Conservation (phyloP, 495 filamentous ascomycete genomes). For the Tuber melanosporum region DNA sequence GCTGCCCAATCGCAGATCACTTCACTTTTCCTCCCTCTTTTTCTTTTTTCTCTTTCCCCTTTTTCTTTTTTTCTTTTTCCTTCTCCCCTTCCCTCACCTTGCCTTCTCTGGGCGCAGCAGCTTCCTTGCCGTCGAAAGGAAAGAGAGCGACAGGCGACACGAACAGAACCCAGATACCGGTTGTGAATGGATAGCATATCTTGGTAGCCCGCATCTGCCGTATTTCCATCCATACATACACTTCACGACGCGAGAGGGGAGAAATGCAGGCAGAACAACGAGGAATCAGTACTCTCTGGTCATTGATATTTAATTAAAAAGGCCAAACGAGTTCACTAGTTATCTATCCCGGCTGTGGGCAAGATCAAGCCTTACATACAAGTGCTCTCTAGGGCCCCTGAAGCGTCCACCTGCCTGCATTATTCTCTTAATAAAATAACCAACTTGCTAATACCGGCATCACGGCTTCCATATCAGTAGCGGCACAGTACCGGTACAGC, state of each 20-base stretch:
- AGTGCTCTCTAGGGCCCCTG: background rate
- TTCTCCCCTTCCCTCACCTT: constrained; percentile 14
- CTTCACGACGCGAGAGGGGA: background rate
- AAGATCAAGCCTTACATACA: background rate
- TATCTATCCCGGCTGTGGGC: background rate
- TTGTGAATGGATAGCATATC: background rate
- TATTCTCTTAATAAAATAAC: background rate
- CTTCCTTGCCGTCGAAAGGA: constrained; percentile 27
- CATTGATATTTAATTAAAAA: background rate
- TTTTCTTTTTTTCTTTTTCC: background rate
- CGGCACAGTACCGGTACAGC: background rate
- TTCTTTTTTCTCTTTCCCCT: background rate
- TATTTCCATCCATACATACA: background rate
- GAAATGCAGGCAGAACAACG: background rate
- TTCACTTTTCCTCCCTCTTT: constrained; percentile 1
- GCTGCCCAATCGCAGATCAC: constrained; percentile 1
- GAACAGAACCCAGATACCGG: constrained; percentile 13
- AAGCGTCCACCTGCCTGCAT: background rate
- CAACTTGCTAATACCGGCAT: background rate
- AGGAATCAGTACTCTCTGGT: background rate
- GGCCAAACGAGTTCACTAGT: background rate
- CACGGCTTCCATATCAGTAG: background rate
- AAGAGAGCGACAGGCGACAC: constrained; percentile 15
- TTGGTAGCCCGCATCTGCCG: background rate
- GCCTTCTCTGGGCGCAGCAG: constrained; percentile 25